These are phyloP conservation scores for Leccinum variicolor DNA, from an alignment of 768 basidiomycete genomes.

Conservation along the genomic window DNA sequence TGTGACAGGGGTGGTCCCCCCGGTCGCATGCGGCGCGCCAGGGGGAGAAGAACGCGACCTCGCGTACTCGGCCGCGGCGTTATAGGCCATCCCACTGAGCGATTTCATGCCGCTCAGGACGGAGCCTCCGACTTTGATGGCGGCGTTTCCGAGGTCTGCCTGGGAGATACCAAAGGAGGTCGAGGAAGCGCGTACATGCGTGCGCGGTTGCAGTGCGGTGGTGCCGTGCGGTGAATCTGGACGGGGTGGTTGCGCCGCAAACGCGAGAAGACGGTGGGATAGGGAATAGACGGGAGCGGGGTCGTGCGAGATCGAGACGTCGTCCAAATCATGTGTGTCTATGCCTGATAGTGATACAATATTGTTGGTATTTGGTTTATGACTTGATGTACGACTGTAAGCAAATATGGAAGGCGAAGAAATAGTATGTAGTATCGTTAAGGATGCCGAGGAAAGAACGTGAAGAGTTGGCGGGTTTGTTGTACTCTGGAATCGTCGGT, in stretches of 20 bases:
- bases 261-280: conserved; percentile 62
- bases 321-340: conserved; percentile 23
- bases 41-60: conserved; percentile 24
- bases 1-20: conserved; percentile 3
- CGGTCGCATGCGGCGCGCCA: background rate
- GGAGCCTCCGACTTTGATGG: conserved; percentile 56
- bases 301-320: conserved; percentile 12
- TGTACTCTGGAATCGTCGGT: conserved; percentile 45
- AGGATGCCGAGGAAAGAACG: conserved; percentile 53
- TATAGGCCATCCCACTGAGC: conserved; percentile 57
- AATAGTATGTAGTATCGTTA: conserved; percentile 50
- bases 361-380: conserved; percentile 34
- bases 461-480: conserved; percentile 51
- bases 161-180: conserved; percentile 37
- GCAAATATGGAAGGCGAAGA: conserved; percentile 43
- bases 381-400: conserved; percentile 36
- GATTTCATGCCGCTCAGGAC: conserved; percentile 63
- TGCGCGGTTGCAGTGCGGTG: conserved; percentile 16
- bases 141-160: conserved; percentile 51
- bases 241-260: conserved; percentile 39
- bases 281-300: conserved; percentile 57
- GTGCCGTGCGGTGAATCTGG: conserved; percentile 18
- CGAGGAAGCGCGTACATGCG: conserved; percentile 25
- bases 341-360: conserved; percentile 39
- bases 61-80: conserved; percentile 44